Conservation (phyloP, 1,139 yeast genomes). For the Spathaspora sp. region DNA sequence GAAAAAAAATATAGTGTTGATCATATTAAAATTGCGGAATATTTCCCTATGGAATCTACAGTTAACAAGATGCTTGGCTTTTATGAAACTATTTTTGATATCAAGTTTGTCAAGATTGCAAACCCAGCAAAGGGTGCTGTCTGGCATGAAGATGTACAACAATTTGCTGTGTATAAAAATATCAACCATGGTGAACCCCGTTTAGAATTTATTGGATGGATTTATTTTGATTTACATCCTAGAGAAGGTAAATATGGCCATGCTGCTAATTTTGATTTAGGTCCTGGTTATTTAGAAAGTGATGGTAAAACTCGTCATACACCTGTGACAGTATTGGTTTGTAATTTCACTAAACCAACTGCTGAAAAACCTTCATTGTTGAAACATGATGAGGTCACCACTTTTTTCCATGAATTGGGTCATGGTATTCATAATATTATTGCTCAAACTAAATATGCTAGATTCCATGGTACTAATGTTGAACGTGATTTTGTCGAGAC, state of each 20-base stretch:
- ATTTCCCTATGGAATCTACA: conserved; percentile 72
- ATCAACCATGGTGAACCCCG: conserved; percentile 36
- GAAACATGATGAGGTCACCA: conserved; percentile 75
- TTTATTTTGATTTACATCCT: conserved; percentile 81
- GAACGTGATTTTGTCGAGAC: conserved; percentile 88
- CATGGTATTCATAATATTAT: conserved; percentile 83
- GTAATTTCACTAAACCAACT: conserved; percentile 81
- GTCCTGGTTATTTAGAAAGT: conserved; percentile 55
- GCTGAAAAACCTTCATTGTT: conserved; percentile 69
- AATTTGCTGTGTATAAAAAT: conserved; percentile 69
- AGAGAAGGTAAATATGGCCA: conserved; percentile 85
- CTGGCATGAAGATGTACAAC: conserved; percentile 83
- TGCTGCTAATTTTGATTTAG: conserved; percentile 77
- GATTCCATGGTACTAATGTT: conserved; percentile 75
- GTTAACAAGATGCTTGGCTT: conserved; percentile 65
- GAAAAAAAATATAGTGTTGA: conserved; percentile 73
- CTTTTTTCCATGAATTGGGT: conserved; percentile 88
- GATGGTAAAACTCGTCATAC: conserved; percentile 52
- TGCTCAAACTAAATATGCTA: conserved; percentile 61
- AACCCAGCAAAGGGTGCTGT: conserved; percentile 27
- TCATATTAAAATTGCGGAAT: conserved; percentile 68
- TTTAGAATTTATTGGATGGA: conserved; percentile 73
- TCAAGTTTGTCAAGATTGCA: conserved; percentile 59
- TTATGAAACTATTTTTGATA: conserved; percentile 65
- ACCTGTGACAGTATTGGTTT: conserved; percentile 77